Conservation (phyloP, 768 basidiomycete species). For the Termitomyces sp. region DNA sequence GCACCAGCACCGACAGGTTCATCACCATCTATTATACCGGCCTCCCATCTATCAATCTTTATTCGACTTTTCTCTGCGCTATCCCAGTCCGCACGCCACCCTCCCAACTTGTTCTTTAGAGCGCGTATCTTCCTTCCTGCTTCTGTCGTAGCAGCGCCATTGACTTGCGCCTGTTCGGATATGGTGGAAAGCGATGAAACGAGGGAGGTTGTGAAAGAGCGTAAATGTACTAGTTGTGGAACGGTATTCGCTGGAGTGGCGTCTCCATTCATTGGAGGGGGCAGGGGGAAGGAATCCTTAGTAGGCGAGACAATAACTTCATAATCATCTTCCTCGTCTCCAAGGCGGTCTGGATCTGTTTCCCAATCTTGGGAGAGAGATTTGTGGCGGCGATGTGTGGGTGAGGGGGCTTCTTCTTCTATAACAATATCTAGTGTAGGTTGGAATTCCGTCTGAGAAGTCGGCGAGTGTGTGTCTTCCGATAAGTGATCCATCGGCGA, state of each 20-base stretch:
- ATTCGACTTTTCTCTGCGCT: constrained; percentile 76
- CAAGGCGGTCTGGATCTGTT: constrained; percentile 49
- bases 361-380: constrained; percentile 55
- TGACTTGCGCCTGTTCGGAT: constrained; percentile 87
- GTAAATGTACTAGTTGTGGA: constrained; percentile 65
- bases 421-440: constrained; percentile 28
- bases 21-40: constrained; percentile 46
- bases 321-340: constrained; percentile 43
- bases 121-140: constrained; percentile 85
- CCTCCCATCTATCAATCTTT: constrained; percentile 80
- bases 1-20: constrained; percentile 21
- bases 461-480: constrained; percentile 25
- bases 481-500: constrained; percentile 40
- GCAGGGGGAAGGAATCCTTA: constrained; percentile 55
- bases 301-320: constrained; percentile 46
- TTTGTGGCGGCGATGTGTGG: constrained; percentile 21
- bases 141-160: constrained; percentile 80
- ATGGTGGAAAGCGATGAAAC: constrained; percentile 72
- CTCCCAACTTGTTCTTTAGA: constrained; percentile 77
- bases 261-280: constrained; percentile 44
- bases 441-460: constrained; percentile 15
- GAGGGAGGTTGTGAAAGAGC: constrained; percentile 70
- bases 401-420: constrained; percentile 31
- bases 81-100: constrained; percentile 80
- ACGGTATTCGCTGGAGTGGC: constrained; percentile 58